Evolutionary conservation across 2,329 filamentous ascomycete species (phyloP).

Genomic region (Alternaria incomplexa): DNA sequence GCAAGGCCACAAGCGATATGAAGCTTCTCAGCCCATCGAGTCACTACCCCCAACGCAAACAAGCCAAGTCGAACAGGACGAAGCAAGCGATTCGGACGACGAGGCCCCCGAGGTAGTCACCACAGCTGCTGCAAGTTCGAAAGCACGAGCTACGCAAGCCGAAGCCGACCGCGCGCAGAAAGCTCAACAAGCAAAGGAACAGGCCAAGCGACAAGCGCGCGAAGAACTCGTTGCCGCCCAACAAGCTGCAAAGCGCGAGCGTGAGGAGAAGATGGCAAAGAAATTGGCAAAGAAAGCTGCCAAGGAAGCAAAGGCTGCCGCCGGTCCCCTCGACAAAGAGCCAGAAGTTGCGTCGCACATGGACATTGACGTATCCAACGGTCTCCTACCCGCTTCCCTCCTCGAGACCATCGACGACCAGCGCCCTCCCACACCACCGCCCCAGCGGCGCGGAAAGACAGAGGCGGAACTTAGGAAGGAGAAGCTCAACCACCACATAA

Average conservation of each 20-base stretch:
- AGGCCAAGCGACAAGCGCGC: constrained; percentile 36
- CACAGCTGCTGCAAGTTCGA: constrained; percentile 36
- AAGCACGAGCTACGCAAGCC: constrained; percentile 34
- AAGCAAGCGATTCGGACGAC: constrained; percentile 44
- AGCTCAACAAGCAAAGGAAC: constrained; percentile 37
- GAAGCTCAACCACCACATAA: constrained; percentile 55
- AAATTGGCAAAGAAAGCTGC: constrained; percentile 29
- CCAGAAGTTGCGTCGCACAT: constrained; percentile 1
- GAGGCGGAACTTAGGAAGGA: constrained; percentile 47
- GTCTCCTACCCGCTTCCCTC: constrained; percentile 59
- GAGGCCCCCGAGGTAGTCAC: constrained; percentile 49
- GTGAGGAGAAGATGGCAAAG: constrained; percentile 38
- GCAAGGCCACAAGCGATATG: constrained; percentile 21
- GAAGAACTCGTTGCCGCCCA: constrained; percentile 41
- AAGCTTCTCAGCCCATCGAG: constrained; percentile 2
- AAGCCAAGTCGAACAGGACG: constrained; percentile 27
- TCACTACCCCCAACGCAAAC: background rate
- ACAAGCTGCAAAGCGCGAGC: constrained; percentile 41
- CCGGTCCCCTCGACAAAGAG: constrained; percentile 11
- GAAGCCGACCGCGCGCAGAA: constrained; percentile 38
- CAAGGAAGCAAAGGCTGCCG: constrained; percentile 16
- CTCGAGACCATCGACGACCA: constrained; percentile 54
- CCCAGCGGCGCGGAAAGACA: constrained; percentile 22
- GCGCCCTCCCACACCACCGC: constrained; percentile 54
- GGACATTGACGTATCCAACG: constrained; percentile 51